Conservation (phyloP, 2,329 filamentous ascomycete genomes). For the Neonectria magnoliae region DNA sequence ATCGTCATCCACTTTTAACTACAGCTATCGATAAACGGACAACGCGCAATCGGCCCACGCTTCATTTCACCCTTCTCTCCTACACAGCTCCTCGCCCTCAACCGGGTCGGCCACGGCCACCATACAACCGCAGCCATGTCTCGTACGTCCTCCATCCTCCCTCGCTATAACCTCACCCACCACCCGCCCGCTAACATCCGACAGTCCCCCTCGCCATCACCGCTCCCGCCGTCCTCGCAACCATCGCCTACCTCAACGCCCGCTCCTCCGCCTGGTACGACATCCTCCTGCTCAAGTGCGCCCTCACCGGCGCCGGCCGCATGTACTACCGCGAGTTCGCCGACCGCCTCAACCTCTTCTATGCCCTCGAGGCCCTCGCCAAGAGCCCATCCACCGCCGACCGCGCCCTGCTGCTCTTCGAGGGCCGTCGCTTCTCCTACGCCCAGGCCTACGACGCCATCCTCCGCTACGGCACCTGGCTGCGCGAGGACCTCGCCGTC, state of each 20-base stretch:
- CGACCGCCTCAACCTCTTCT: slow-evolving; percentile 78
- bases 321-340: slow-evolving; percentile 59
- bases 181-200: background rate
- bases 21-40: background rate
- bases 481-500: slow-evolving; percentile 71
- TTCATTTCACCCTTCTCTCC: slow-evolving; percentile 1
- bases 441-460: slow-evolving; percentile 76
- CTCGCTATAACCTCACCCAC: no score
- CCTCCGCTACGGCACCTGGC: slow-evolving; percentile 79
- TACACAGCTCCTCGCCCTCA: background rate
- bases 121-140: slow-evolving; percentile 26
- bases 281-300: slow-evolving; percentile 64
- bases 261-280: slow-evolving; percentile 75
- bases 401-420: slow-evolving; percentile 71
- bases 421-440: slow-evolving; percentile 77
- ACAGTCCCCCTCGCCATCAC: slow-evolving; percentile 64
- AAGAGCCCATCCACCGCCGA: slow-evolving; percentile 60
- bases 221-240: slow-evolving; percentile 70
- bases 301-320: slow-evolving; percentile 57
- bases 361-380: slow-evolving; percentile 75
- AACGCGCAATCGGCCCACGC: background rate
- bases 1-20: background rate
- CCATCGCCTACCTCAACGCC: slow-evolving; percentile 82
- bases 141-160: slow-evolving; percentile 16
- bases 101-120: background rate